phyloP scores from a whole-genome alignment of 768 basidiomycete species.

The Lanmaoa pseudosensibilis region DNA sequence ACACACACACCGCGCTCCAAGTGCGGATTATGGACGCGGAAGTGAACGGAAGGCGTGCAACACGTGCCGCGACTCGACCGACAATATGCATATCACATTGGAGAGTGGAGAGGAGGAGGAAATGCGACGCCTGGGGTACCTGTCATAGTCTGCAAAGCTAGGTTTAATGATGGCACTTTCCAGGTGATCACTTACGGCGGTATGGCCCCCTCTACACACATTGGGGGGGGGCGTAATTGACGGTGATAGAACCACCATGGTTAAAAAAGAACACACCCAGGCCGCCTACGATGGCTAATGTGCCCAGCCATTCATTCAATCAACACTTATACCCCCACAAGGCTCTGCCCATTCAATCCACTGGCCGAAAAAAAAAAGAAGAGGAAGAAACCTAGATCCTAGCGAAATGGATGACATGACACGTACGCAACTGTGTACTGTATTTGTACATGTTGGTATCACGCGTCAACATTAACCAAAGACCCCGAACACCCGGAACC shows the following conservation, averaged over 20 bases:
- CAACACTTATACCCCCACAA: not conserved
- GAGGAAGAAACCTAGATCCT: not conserved
- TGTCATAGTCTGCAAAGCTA: conserved; percentile 4
- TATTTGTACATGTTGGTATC: conserved; percentile 5
- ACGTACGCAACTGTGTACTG: not conserved
- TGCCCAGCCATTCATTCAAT: not conserved
- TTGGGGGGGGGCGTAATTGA: not conserved
- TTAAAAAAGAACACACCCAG: not conserved
- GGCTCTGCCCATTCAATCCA: not conserved
- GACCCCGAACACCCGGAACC: not conserved
- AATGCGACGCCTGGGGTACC: not conserved
- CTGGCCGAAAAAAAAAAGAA: not conserved
- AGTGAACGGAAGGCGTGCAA: conserved; percentile 9
- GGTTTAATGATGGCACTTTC: conserved; percentile 9
- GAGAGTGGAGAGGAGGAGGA: not conserved
- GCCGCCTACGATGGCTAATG: not conserved
- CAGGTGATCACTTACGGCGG: conserved; percentile 3
- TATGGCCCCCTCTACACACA: not conserved
- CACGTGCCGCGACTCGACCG: conserved; percentile 17
- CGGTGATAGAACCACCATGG: not conserved
- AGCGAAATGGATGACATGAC: not conserved
- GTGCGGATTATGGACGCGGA: conserved; percentile 22
- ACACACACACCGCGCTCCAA: not conserved
- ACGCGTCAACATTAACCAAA: not conserved
- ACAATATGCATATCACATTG: not conserved